Conservation (phyloP, 2,329 filamentous ascomycete species). For the Capronia americana region DNA sequence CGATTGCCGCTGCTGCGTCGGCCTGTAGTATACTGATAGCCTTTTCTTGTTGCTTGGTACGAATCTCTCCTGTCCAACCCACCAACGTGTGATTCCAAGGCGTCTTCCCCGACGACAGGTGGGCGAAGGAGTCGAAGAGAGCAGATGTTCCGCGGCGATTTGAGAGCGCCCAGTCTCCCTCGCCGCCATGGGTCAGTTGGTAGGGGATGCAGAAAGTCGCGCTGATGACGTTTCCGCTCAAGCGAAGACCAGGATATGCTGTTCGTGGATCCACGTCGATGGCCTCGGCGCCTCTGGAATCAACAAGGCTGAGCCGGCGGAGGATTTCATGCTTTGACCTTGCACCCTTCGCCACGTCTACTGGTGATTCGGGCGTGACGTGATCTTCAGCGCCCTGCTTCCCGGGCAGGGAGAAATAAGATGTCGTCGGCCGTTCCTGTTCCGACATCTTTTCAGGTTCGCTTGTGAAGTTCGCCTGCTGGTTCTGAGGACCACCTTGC, state of each 20-base stretch:
- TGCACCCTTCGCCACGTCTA: slow-evolving; percentile 53
- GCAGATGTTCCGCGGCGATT: slow-evolving; percentile 86
- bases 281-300: slow-evolving; percentile 35
- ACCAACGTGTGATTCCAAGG: slow-evolving; percentile 93
- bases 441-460: slow-evolving; percentile 39
- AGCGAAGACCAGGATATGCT: slow-evolving; percentile 62
- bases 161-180: slow-evolving; percentile 70
- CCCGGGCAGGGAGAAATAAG: slow-evolving; percentile 34
- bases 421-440: slow-evolving; percentile 38
- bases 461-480: slow-evolving; percentile 7
- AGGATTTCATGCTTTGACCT: slow-evolving; percentile 58
- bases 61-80: slow-evolving; percentile 92
- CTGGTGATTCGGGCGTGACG: slow-evolving; percentile 42
- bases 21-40: slow-evolving; percentile 28
- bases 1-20: slow-evolving; percentile 20
- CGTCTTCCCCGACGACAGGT: slow-evolving; percentile 81
- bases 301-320: slow-evolving; percentile 58
- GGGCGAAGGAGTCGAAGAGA: slow-evolving; percentile 86
- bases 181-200: slow-evolving; percentile 59
- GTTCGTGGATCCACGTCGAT: slow-evolving; percentile 60
- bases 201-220: slow-evolving; percentile 69
- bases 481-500: slow-evolving; percentile 12
- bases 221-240: slow-evolving; percentile 69
- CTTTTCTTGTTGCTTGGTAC: slow-evolving; percentile 42
- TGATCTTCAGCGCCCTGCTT: slow-evolving; percentile 35